Evolutionary conservation across 192 early-diverging fungal species (phyloP).

Genomic region (Geranomyces michiganensis): DNA sequence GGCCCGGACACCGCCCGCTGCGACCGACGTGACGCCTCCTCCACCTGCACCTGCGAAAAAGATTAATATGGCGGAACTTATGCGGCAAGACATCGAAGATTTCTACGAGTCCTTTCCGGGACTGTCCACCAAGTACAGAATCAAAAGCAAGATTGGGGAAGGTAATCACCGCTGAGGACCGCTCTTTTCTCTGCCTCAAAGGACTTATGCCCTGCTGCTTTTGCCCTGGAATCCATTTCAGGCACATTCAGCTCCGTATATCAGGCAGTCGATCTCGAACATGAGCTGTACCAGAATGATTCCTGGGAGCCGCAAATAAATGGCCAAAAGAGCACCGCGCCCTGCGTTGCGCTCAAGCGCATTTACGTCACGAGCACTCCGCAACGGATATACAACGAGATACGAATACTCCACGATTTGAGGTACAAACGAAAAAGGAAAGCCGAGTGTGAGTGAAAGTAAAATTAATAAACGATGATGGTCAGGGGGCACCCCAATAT

Average conservation of each 20-base stretch:
- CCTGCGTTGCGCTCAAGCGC: conserved; percentile 77
- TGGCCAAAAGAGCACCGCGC: neutral
- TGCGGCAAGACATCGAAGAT: conserved; percentile 64
- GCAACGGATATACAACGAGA: conserved; percentile 78
- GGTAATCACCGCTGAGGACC: conserved; percentile 42
- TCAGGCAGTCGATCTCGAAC: conserved; percentile 79
- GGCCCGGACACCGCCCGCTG: no score
- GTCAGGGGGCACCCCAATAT: conserved; percentile 70
- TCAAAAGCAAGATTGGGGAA: conserved; percentile 82
- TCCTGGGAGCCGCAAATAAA: conserved; percentile 43
- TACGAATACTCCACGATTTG: conserved; percentile 72
- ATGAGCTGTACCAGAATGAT: conserved; percentile 73
- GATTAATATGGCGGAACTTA: conserved; percentile 15
- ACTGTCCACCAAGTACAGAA: conserved; percentile 60
- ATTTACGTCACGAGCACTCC: conserved; percentile 85
- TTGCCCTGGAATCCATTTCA: conserved; percentile 17
- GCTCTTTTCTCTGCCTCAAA: neutral
- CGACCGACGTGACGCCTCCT: no score
- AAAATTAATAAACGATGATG: no score
- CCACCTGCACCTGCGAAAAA: neutral
- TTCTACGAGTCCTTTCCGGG: conserved; percentile 60
- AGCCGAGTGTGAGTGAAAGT: conserved; percentile 13
- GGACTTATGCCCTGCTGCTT: neutral
- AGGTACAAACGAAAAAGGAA: conserved; percentile 9
- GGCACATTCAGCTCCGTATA: conserved; percentile 94